These are phyloP conservation scores for Chlamydomonas reinhardtii DNA, from an alignment of 163 green algal species.

Conservation along the genomic window DNA sequence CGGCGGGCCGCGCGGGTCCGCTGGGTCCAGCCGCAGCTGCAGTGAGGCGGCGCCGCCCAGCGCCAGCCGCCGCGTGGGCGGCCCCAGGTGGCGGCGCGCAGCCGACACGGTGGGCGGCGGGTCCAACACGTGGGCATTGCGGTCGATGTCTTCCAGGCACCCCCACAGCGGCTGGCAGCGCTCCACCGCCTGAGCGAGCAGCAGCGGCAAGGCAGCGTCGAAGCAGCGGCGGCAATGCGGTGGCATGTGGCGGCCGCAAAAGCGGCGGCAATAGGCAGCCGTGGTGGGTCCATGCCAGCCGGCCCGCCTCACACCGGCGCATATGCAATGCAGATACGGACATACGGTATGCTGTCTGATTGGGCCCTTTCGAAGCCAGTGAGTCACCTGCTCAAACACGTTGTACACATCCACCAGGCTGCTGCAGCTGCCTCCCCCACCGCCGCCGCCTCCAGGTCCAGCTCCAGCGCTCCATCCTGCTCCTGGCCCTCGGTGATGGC, in stretches of 20 bases:
- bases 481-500: neutral
- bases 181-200: neutral
- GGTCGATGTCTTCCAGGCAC: slow-evolving; percentile 18
- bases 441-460: neutral
- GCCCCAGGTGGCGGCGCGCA: neutral
- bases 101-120: slow-evolving; percentile 24
- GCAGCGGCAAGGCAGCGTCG: too few species aligned
- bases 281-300: too few species aligned
- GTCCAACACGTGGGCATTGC: slow-evolving; percentile 12
- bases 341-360: too few species aligned
- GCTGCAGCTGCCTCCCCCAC: neutral
- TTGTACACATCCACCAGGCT: slow-evolving; percentile 1
- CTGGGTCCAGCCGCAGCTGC: slow-evolving; percentile 34
- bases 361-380: too few species aligned
- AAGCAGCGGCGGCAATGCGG: too few species aligned
- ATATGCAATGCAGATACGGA: too few species aligned
- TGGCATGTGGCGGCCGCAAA: too few species aligned
- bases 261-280: too few species aligned
- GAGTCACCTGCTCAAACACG: slow-evolving; percentile 20
- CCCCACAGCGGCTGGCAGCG: slow-evolving; percentile 13
- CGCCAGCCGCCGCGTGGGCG: neutral
- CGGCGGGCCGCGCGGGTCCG: slow-evolving; percentile 7
- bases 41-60: slow-evolving; percentile 21
- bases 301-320: too few species aligned
- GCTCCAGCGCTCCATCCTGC: neutral